Evolutionary conservation across 441 rosid species (phyloP), one percentile per base, ranked within the genome.

Genomic region (Croton setiger): DNA sequence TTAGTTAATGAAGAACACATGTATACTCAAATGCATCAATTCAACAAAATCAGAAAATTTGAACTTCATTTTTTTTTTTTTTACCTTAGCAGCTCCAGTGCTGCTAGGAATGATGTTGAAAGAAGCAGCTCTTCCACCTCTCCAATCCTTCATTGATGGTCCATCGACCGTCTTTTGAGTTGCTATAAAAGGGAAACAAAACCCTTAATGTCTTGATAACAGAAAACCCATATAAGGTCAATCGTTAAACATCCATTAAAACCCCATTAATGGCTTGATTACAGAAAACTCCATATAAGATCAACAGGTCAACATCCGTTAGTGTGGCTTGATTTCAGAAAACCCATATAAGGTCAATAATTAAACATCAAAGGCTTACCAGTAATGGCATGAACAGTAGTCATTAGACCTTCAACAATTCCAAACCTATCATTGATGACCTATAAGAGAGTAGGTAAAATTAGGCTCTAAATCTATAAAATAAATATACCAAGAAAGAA

Each of bases 81-180:
- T 37, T 68, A 84, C 93, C 94, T 91, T 91, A 57, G 97, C 96
- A 72, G 97, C 97, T 18, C 97, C 95, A 4, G 97, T 91, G 84
- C 90, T 91, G 89, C 91, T 85, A 53, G 93, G 95, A 76, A 91
- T 91, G 76, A 91, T 91, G 86, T 91, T 91, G 80, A 88, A 91
- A 67, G 97, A 91, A 59, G 97, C 95, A 39, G 96, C 90, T 64
- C 97, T 88, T 47, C 97, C 97, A 78, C 96, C 97, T 80, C 97
- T 88, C 97, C 97, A 88, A 84, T 91, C 97, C 77, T 89, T 91
- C 78, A 63, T 78, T 39, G 95, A 91, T 56, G 95, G 97, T 5
- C 97, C 97, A 87, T 90, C 92, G 43, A 90, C 97, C 5, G 97
- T 90, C 81, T 90, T 90, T 75, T 90, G 90, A 1, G 95, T 87